These are phyloP conservation scores for Irpex sp. DNA, from an alignment of 1,284 basidiomycete species.

Conservation along the genomic window DNA sequence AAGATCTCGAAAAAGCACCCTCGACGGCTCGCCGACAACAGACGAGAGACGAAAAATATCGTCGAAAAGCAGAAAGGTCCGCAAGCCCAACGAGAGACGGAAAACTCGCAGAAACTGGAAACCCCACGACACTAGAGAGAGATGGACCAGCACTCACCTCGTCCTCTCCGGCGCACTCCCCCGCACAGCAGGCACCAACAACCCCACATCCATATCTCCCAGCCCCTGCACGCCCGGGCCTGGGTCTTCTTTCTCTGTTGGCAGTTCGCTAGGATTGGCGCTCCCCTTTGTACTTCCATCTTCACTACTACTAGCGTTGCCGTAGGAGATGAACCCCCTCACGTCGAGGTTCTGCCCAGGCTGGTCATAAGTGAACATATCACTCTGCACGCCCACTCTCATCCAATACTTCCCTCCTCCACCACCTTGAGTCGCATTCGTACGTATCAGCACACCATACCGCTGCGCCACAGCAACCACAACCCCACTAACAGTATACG, in stretches of 20 bases:
- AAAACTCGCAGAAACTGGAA: no score
- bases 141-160: no score
- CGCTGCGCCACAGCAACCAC: constrained; percentile 40
- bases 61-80: no score
- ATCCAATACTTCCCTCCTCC: constrained; percentile 31
- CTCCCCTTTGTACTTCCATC: background rate
- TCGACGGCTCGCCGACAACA: no score
- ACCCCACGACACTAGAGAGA: no score
- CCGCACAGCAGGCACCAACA: constrained; percentile 20
- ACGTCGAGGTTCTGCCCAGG: constrained; percentile 28
- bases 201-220: constrained; percentile 18
- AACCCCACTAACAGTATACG: constrained; percentile 28
- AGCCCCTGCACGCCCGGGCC: constrained; percentile 11
- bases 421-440: constrained; percentile 28
- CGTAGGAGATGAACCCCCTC: constrained; percentile 28
- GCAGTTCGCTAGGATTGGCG: no score
- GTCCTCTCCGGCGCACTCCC: no score
- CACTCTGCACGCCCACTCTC: constrained; percentile 33
- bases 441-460: constrained; percentile 39
- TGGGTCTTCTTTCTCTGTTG: constrained; percentile 3
- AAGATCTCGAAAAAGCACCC: no score
- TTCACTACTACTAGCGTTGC: no score
- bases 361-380: constrained; percentile 29
- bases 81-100: no score
- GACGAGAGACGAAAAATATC: no score